Evolutionary conservation across 129 eudicot genomes (phyloP).

Genomic region (Kitagawia praeruptora): DNA sequence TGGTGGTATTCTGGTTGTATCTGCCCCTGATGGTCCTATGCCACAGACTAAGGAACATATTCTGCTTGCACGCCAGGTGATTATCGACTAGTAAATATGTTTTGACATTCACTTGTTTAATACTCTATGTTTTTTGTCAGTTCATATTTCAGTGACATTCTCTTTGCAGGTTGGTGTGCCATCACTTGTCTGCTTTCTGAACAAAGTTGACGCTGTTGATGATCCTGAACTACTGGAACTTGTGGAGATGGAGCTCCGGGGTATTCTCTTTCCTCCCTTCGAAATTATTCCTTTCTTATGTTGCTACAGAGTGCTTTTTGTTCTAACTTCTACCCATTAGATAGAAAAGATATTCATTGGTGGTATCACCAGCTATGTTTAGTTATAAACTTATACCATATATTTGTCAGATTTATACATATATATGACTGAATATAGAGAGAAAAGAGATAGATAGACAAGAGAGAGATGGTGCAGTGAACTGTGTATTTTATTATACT

Average conservation of each 20-base stretch:
- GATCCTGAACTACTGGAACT: conserved; percentile 58
- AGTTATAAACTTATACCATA: neutral
- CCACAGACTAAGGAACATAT: conserved; percentile 98
- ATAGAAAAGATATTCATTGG: neutral
- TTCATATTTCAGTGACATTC: neutral
- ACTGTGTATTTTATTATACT: no score
- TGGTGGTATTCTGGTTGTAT: conserved; percentile 94
- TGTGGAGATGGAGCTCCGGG: conserved; percentile 74
- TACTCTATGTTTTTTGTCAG: neutral
- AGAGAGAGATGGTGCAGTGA: no score
- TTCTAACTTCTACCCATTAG: conserved; percentile 9
- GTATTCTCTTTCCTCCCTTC: conserved; percentile 19
- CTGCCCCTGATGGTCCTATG: conserved; percentile 99
- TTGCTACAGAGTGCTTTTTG: neutral
- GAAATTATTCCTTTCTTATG: neutral
- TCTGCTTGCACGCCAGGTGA: conserved; percentile 90
- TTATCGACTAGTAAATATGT: neutral
- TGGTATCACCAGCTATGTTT: neutral
- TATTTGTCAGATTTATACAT: no score
- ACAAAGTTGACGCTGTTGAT: conserved; percentile 59
- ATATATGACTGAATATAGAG: no score
- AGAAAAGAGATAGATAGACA: no score
- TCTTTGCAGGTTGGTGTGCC: conserved; percentile 73
- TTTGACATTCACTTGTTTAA: neutral
- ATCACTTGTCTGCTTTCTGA: conserved; percentile 54